These are phyloP conservation scores for Blastobotrys chiropterorum DNA, from an alignment of 805 yeast genomes.

Conservation along the genomic window DNA sequence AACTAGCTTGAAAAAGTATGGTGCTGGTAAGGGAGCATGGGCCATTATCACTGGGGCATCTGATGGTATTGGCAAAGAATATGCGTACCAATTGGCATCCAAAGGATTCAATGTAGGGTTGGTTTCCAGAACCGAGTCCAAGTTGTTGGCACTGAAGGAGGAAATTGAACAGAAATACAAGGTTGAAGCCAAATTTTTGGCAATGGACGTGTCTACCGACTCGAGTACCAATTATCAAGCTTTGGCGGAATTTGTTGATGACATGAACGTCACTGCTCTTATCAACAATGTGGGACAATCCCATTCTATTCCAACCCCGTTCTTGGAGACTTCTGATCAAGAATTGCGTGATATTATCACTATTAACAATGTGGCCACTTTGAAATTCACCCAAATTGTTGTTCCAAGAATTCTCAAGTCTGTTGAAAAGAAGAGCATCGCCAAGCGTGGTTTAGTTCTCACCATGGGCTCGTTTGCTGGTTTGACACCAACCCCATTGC, in stretches of 20 bases:
- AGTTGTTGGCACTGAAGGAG: slow-evolving; percentile 57
- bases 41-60: slow-evolving; percentile 98
- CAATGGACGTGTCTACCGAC: slow-evolving; percentile 74
- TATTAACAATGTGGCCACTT: slow-evolving; percentile 78
- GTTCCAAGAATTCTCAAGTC: slow-evolving; percentile 62
- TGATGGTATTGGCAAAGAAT: slow-evolving; percentile 96
- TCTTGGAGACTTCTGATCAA: slow-evolving; percentile 64
- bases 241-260: slow-evolving; percentile 40
- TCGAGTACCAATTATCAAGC: slow-evolving; percentile 47
- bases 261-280: slow-evolving; percentile 60
- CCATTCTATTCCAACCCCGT: slow-evolving; percentile 93
- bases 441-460: slow-evolving; percentile 59
- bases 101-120: slow-evolving; percentile 79
- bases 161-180: slow-evolving; percentile 56
- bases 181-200: slow-evolving; percentile 59
- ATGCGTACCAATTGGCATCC: slow-evolving; percentile 74
- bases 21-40: slow-evolving; percentile 60
- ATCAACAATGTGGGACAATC: slow-evolving; percentile 93
- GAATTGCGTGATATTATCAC: slow-evolving; percentile 79
- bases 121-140: slow-evolving; percentile 76
- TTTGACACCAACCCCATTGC: slow-evolving; percentile 80
- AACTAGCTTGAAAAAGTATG: slow-evolving; percentile 51
- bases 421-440: slow-evolving; percentile 32
- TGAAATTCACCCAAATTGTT: slow-evolving; percentile 74
- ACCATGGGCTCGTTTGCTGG: slow-evolving; percentile 99